Percentiles rank a stretch among this genome's conserved stretches.
These are phyloP conservation scores for Monosporascus ibericus DNA, from an alignment of 2,329 filamentous ascomycete genomes.

Conservation along the genomic window DNA sequence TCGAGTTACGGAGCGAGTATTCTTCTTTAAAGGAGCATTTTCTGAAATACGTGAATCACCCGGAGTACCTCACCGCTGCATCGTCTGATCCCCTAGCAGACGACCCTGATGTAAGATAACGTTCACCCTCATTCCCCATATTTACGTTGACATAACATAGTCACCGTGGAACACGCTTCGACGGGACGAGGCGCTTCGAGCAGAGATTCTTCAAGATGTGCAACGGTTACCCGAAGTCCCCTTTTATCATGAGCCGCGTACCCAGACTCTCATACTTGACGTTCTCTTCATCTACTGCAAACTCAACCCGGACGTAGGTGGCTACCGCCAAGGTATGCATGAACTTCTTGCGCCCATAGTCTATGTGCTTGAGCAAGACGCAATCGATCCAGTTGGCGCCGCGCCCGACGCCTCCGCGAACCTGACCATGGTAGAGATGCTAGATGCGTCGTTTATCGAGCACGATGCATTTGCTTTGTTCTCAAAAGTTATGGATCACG, in stretches of 20 bases:
- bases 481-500: slow-evolving; percentile 78
- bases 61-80: slow-evolving; percentile 67
- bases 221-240: slow-evolving; percentile 86
- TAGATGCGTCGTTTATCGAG: slow-evolving; percentile 72
- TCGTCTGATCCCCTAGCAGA: slow-evolving; percentile 80
- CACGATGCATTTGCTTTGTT: slow-evolving; percentile 89
- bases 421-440: slow-evolving; percentile 53
- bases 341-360: slow-evolving; percentile 87
- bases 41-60: slow-evolving; percentile 76
- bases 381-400: slow-evolving; percentile 48
- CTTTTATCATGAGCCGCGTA: slow-evolving; percentile 76
- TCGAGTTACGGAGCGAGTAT: slow-evolving; percentile 69
- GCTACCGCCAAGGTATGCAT: slow-evolving; percentile 98
- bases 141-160: slow-evolving; percentile 37
- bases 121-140: slow-evolving; percentile 7
- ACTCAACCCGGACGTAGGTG: slow-evolving; percentile 76
- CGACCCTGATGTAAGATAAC: slow-evolving; percentile 50
- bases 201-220: slow-evolving; percentile 92
- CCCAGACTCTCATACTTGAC: slow-evolving; percentile 78
- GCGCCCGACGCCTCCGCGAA: slow-evolving; percentile 35
- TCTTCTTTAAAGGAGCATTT: slow-evolving; percentile 65
- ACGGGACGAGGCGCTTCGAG: slow-evolving; percentile 74
- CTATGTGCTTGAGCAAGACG: slow-evolving; percentile 77
- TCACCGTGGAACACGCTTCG: slow-evolving; percentile 88
- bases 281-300: slow-evolving; percentile 94